Base-by-base conservation (phyloP, 1,284 basidiomycete genomes). In the Boletus calvinii region DNA sequence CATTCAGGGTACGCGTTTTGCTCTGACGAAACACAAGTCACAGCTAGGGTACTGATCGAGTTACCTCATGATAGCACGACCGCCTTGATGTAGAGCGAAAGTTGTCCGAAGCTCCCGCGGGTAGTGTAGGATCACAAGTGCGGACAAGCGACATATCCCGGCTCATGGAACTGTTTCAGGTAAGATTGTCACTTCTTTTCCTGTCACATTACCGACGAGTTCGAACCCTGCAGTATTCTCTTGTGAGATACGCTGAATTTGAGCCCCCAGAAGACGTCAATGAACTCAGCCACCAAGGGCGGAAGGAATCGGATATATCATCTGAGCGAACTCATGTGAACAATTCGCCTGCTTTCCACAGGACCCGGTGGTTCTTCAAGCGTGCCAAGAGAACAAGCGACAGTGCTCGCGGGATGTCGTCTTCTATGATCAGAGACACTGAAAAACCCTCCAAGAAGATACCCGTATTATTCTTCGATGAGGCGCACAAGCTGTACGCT, bases 81-180 rank as follows among this genome's bases (percentile, higher is more conserved):
- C 80, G 87, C 12, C 64, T 86, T n/a, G 81, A 77, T 47, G 80
- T 91, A 18, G 84, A 88, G 64, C 78, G 81, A 46, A 75, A 85
- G 37, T 58, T 86, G 11, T 66, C 75, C 3, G 78, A 79, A 22
- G 69, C 70, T 13, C 60, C 67, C 7, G 63, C 63, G 7, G 68
- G 71, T 1, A 70, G 67, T 17, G 62, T 68, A 17, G 61, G 69
- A 45, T 67, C 69, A 10, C 73, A 74, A 42, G 80, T 91, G 51
- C 82, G 80, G 64, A 89, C 89, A 1, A 86, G 86, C 58, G 90
- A 92, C 61, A 74, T 92, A 42, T 87, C 90, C 4, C 77, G 87
- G n/a, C 72, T 92, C 12, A 86, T 92, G 84, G 90, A 92, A 62
- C 70, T 91, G 2, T 90, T 92, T 65, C 89, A 90, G 69, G 86